These are phyloP conservation scores for Torulaspora maleeae DNA, from an alignment of 805 yeast genomes.

Conservation along the genomic window DNA sequence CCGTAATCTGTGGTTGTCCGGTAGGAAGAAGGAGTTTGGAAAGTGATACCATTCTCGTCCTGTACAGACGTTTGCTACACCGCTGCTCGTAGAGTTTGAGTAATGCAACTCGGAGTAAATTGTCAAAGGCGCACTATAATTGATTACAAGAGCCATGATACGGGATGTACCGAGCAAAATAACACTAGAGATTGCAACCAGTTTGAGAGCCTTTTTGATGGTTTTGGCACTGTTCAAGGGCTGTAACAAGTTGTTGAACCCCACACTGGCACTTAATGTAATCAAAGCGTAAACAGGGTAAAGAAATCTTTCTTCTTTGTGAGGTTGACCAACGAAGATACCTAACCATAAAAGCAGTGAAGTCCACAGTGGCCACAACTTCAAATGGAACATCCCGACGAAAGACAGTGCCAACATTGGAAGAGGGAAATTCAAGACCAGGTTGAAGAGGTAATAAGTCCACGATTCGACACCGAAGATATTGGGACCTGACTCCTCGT, in stretches of 20 bases:
- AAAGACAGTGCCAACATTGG: constrained; percentile 35
- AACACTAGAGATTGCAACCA: constrained; percentile 4
- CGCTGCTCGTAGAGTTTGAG: constrained; percentile 31
- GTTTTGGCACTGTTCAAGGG: constrained; percentile 9
- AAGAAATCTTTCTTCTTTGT: constrained; percentile 87
- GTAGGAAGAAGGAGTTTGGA: constrained; percentile 82
- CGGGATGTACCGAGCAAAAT: constrained; percentile 44
- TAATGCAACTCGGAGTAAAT: constrained; percentile 43
- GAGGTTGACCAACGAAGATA: constrained; percentile 72
- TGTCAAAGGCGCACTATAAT: constrained; percentile 69
- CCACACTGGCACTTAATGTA: constrained; percentile 55
- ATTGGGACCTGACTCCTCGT: constrained; percentile 71
- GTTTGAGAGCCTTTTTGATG: constrained; percentile 18
- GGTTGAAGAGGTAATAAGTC: constrained; percentile 62
- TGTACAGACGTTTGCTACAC: constrained; percentile 60
- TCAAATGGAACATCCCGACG: constrained; percentile 27
- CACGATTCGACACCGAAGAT: constrained; percentile 86
- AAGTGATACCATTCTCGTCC: constrained; percentile 95
- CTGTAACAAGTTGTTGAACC: constrained; percentile 29
- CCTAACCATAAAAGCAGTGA: constrained; percentile 65
- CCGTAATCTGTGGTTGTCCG: constrained; percentile 54
- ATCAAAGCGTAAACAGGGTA: constrained; percentile 80
- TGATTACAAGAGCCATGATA: constrained; percentile 53
- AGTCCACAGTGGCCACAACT: constrained; percentile 33
- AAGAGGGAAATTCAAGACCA: constrained; percentile 66